A percentile compares a stretch with the other conserved stretches of the same genome.
These are phyloP conservation scores for Saccharum hybrid DNA, from an alignment of 202 grass and related monocot genomes.

Conservation along the genomic window DNA sequence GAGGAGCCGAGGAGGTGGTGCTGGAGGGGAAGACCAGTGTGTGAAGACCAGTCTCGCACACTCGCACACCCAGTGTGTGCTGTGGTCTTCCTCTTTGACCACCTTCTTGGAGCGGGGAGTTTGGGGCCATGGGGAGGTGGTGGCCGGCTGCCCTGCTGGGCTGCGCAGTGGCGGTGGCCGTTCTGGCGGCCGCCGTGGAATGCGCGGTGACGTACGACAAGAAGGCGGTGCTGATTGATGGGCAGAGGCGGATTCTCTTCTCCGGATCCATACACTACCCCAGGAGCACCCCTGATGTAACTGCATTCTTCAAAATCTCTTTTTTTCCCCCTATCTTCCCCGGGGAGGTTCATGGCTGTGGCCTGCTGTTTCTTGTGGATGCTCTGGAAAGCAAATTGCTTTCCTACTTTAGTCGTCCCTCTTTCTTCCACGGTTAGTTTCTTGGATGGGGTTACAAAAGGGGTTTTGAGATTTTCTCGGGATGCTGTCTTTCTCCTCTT, in stretches of 20 bases:
- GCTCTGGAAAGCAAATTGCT: constrained; percentile 22
- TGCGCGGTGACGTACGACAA: constrained; percentile 87
- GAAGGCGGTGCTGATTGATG: constrained; percentile 84
- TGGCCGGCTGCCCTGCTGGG: constrained; percentile 49
- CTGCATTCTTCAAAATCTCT: constrained; percentile 36
- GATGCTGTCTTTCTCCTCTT: not conserved
- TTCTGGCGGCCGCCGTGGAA: constrained; percentile 47
- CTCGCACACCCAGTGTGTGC: constrained; percentile 16
- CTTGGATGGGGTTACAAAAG: constrained; percentile 2
- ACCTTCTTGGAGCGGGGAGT: constrained; percentile 41
- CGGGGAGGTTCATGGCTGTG: constrained; percentile 5
- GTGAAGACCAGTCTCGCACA: constrained; percentile 39
- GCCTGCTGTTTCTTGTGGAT: constrained; percentile 33
- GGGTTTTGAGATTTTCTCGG: constrained; percentile 37
- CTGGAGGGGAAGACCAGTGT: constrained; percentile 41
- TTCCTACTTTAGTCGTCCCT: not conserved
- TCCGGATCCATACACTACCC: constrained; percentile 99
- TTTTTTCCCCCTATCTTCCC: not conserved
- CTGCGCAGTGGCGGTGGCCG: constrained; percentile 36
- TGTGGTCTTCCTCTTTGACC: constrained; percentile 50
- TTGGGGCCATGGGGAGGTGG: constrained; percentile 42
- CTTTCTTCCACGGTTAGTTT: not conserved
- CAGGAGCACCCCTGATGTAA: constrained; percentile 96
- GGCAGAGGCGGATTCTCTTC: constrained; percentile 87
- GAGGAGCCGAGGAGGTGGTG: constrained; percentile 5